phyloP scores from a whole-genome alignment of 2,329 filamentous ascomycete genomes.

The Pseudohalonectria lignicola region DNA sequence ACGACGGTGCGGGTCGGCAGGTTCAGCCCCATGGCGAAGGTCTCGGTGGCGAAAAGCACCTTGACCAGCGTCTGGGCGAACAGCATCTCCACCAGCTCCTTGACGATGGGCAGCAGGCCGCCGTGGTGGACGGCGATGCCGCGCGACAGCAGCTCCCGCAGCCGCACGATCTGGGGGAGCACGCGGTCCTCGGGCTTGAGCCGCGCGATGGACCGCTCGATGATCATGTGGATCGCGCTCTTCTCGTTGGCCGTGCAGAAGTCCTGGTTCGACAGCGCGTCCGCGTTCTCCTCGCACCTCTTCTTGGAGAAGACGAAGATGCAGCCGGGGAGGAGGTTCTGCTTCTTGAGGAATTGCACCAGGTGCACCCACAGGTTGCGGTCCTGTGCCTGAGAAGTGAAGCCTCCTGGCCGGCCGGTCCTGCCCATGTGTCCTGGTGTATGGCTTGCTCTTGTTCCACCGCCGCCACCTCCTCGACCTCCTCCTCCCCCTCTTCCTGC shows the following conservation, averaged over 20 bases:
- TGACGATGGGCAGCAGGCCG: conserved; percentile 88
- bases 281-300: conserved; percentile 91
- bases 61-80: conserved; percentile 95
- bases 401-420: conserved; percentile 72
- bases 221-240: conserved; percentile 94
- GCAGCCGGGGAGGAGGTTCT: conserved; percentile 78
- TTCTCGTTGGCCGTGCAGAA: conserved; percentile 91
- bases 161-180: conserved; percentile 82
- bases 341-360: conserved; percentile 81
- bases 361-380: conserved; percentile 95
- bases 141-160: conserved; percentile 74
- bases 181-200: conserved; percentile 81
- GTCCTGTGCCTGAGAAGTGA: conserved; percentile 85
- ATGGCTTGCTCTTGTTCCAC: conserved; percentile 43
- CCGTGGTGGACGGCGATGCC: conserved; percentile 96
- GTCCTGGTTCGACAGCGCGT: conserved; percentile 88
- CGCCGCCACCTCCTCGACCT: conserved; percentile 36
- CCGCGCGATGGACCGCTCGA: conserved; percentile 86
- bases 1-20: conserved; percentile 92
- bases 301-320: conserved; percentile 99
- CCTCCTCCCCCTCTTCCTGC: conserved; percentile 42
- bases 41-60: conserved; percentile 94
- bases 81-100: conserved; percentile 92
- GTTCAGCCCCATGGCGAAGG: conserved; percentile 97
- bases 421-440: conserved; percentile 79